Conservation (phyloP, 2,329 filamentous ascomycete genomes). For the Aspergillus ibericus region DNA sequence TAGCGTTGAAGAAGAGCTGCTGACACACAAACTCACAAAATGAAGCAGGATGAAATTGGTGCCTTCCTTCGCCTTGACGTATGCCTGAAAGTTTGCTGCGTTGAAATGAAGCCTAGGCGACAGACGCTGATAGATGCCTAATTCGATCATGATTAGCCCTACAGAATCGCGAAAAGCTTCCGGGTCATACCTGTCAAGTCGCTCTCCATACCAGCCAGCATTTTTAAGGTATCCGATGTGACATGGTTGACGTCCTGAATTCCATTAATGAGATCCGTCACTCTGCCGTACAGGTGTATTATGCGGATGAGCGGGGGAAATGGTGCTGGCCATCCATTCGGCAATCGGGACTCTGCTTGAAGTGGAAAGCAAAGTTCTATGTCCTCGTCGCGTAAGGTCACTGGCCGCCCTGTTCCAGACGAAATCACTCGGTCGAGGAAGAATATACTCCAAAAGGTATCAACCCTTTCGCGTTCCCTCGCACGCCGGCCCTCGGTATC, state of each 20-base stretch:
- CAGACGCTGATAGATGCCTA: conserved; percentile 68
- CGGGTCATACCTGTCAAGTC: conserved; percentile 65
- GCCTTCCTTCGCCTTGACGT: conserved; percentile 76
- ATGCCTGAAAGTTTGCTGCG: conserved; percentile 80
- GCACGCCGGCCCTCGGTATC: conserved; percentile 58
- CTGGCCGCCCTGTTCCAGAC: conserved; percentile 79
- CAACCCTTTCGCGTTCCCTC: conserved; percentile 76
- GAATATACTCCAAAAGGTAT: conserved; percentile 89
- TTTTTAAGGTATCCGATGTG: conserved; percentile 70
- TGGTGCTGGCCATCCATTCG: conserved; percentile 70
- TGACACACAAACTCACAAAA: conserved; percentile 47
- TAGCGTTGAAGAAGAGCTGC: conserved; percentile 7
- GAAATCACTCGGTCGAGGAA: conserved; percentile 85
- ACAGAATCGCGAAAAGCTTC: not conserved
- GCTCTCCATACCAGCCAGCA: conserved; percentile 74
- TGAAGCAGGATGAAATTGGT: conserved; percentile 85
- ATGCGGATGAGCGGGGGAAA: conserved; percentile 81
- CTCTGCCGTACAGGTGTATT: conserved; percentile 80
- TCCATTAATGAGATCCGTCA: conserved; percentile 81
- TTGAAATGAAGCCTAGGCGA: conserved; percentile 78
- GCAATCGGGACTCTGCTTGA: conserved; percentile 52
- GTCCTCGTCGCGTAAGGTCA: conserved; percentile 79
- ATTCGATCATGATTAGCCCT: conserved; percentile 2
- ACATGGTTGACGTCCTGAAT: conserved; percentile 73
- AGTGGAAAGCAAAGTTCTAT: conserved; percentile 74